These are phyloP conservation scores for Fragilaria radians DNA, from an alignment of 108 stramenopile species.

Conservation along the genomic window DNA sequence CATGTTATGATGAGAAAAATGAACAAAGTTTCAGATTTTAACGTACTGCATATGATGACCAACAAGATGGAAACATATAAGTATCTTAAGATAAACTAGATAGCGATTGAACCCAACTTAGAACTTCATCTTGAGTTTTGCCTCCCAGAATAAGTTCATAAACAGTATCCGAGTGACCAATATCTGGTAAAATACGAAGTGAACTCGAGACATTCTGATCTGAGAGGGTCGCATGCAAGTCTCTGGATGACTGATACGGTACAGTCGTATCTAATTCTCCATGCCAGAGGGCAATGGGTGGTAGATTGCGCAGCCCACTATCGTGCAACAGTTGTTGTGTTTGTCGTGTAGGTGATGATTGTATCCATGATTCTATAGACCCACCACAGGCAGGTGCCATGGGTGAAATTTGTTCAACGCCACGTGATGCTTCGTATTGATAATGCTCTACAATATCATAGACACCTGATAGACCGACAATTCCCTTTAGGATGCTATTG, in stretches of 20 bases:
- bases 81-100: too few relatives aligned
- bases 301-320: too few relatives aligned
- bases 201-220: too few relatives aligned
- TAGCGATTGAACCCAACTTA: neutral
- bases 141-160: neutral
- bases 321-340: neutral
- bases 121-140: neutral
- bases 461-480: slow-evolving; percentile 21
- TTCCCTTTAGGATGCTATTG: neutral
- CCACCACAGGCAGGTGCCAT: slow-evolving; percentile 18
- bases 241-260: too few relatives aligned
- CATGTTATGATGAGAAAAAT: too few relatives aligned
- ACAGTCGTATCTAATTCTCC: too few relatives aligned
- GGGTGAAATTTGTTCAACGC: slow-evolving; percentile 26
- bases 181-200: too few relatives aligned
- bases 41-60: too few relatives aligned
- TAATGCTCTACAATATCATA: slow-evolving; percentile 30
- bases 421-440: slow-evolving; percentile 18
- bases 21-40: too few relatives aligned
- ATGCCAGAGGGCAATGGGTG: too few relatives aligned
- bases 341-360: neutral
- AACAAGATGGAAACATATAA: too few relatives aligned
- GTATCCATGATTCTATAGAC: neutral
- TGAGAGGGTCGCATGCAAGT: too few relatives aligned
- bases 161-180: slow-evolving; percentile 2